Conservation (phyloP, 2,329 filamentous ascomycete genomes). For the Pyrenochaeta sp. region DNA sequence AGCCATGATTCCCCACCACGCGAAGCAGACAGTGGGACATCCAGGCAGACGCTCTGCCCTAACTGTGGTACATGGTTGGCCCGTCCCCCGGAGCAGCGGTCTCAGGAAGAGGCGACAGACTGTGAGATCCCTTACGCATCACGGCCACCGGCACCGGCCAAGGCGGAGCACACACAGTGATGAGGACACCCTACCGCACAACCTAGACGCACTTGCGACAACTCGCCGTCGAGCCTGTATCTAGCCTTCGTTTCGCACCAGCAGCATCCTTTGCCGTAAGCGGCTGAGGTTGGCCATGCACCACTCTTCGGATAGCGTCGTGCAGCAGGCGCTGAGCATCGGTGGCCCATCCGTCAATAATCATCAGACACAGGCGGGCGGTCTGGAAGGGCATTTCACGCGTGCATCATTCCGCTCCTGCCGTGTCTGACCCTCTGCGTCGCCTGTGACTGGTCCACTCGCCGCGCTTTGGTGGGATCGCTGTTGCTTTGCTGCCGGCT, state of each 20-base stretch:
- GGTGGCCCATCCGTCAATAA: constrained; percentile 26
- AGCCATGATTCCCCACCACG: constrained; percentile 16
- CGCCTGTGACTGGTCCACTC: constrained; percentile 10
- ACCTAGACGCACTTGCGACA: constrained; percentile 17
- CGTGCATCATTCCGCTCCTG: constrained; percentile 37
- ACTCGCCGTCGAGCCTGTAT: constrained; percentile 19
- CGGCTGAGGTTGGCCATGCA: constrained; percentile 30
- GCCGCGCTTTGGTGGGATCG: constrained; percentile 6
- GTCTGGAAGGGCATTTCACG: constrained; percentile 38
- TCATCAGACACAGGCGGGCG: constrained; percentile 30
- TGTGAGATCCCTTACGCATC: constrained; percentile 29
- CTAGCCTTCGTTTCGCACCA: constrained; percentile 10
- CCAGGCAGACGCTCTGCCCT: constrained; percentile 22
- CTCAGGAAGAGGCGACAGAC: constrained; percentile 11
- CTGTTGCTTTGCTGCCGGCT: constrained; percentile 13
- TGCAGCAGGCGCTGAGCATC: constrained; percentile 22
- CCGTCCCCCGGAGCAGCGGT: constrained; percentile 11
- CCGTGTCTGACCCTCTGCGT: constrained; percentile 37
- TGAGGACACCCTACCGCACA: constrained; percentile 19
- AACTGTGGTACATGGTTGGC: constrained; percentile 6
- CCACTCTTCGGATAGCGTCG: constrained; percentile 27
- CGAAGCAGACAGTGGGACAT: constrained; percentile 17
- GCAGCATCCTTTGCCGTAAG: constrained; percentile 29
- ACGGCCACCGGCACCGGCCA: constrained; percentile 35
- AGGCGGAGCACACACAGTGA: constrained; percentile 30